Evolutionary conservation across 2,329 filamentous ascomycete genomes (phyloP).

Genomic region (Beauveria brongniartii): DNA sequence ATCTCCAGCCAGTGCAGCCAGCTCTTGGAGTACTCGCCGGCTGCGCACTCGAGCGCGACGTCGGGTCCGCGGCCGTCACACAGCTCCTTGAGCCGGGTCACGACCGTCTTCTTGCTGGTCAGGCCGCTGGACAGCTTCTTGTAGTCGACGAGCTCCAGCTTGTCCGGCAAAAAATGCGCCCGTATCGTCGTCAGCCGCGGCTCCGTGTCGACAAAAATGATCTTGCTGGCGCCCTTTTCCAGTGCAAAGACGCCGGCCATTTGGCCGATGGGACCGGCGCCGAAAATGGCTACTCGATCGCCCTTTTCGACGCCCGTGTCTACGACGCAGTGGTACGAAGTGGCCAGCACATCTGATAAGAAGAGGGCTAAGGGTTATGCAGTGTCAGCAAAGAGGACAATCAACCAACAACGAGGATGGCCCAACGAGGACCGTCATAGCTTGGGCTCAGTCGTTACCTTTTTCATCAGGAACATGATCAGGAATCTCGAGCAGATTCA

Average conservation of each 20-base stretch:
- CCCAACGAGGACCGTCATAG: no score
- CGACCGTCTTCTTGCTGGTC: slow-evolving; percentile 53
- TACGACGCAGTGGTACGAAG: slow-evolving; percentile 74
- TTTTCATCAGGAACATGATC: slow-evolving; percentile 79
- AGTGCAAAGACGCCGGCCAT: slow-evolving; percentile 72
- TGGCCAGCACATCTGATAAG: slow-evolving; percentile 72
- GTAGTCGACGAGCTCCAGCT: slow-evolving; percentile 64
- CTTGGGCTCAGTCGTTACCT: slow-evolving; percentile 25
- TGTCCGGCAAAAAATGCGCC: slow-evolving; percentile 45
- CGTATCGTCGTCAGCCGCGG: slow-evolving; percentile 62
- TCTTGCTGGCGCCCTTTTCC: slow-evolving; percentile 61
- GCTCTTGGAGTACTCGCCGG: slow-evolving; percentile 54
- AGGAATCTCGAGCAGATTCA: slow-evolving; percentile 73
- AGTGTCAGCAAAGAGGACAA: not conserved
- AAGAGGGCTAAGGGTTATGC: slow-evolving; percentile 42
- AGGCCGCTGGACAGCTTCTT: slow-evolving; percentile 50
- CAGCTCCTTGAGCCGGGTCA: slow-evolving; percentile 64
- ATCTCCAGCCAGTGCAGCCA: slow-evolving; percentile 54
- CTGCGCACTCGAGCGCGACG: slow-evolving; percentile 59
- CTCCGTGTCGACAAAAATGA: slow-evolving; percentile 73
- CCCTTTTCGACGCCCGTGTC: slow-evolving; percentile 73
- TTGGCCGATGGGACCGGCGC: slow-evolving; percentile 80
- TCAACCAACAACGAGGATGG: no score
- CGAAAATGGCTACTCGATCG: slow-evolving; percentile 75
- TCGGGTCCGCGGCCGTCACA: slow-evolving; percentile 67